Conservation (phyloP, 345 rosid species). For the Anacardium occidentale region DNA sequence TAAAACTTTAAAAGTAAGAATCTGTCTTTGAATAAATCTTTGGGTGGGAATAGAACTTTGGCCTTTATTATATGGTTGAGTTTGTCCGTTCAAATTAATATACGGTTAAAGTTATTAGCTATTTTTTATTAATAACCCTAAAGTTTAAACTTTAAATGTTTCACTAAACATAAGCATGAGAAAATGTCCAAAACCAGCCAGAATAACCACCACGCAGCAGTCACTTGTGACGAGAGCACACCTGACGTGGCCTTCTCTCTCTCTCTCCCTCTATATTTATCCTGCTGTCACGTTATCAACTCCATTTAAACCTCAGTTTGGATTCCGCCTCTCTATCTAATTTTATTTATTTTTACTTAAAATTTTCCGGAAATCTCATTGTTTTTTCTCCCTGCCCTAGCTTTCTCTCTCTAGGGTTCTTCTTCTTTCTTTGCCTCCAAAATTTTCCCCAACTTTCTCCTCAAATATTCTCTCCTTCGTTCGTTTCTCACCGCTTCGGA, state of each 20-base stretch:
- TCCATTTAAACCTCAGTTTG: constrained; percentile 16
- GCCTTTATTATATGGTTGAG: too few species aligned
- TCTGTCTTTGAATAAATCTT: too few species aligned
- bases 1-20: too few species aligned
- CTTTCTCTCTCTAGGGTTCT: constrained; percentile 22
- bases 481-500: constrained; percentile 2
- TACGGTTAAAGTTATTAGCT: too few species aligned
- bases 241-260: constrained; percentile 8
- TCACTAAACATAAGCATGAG: not conserved
- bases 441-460: not conserved
- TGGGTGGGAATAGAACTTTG: too few species aligned
- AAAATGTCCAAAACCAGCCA: not conserved
- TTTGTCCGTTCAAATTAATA: too few species aligned
- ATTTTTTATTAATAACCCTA: too few species aligned
- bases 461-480: not conserved
- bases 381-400: not conserved
- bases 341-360: not conserved
- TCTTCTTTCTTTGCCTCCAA: not conserved
- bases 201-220: not conserved
- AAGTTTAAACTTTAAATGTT: too few species aligned
- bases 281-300: constrained; percentile 7
- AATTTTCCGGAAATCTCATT: too few species aligned
- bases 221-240: not conserved
- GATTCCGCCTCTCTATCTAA: not conserved
- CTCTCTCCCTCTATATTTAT: not conserved